A percentile compares a stretch with the other conserved stretches of the same genome.
phyloP scores from a whole-genome alignment of 2,329 filamentous ascomycete genomes.

The Colletotrichum endophyticum region DNA sequence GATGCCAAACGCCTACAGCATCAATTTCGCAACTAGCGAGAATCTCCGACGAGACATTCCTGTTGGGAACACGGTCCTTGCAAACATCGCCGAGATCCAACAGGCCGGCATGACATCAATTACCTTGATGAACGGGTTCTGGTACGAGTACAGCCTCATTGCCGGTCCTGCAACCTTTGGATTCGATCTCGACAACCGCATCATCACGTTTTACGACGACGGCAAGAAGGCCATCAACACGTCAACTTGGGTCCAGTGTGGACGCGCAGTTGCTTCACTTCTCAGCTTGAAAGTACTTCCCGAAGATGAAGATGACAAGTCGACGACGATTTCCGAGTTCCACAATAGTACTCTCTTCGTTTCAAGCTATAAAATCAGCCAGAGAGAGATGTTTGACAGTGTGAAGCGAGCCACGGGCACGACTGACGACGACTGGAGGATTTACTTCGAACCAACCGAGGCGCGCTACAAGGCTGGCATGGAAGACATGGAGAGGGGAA shows the following conservation, averaged over 20 bases:
- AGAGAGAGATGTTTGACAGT: conserved; percentile 69
- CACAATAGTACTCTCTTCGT: conserved; percentile 55
- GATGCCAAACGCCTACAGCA: conserved; percentile 52
- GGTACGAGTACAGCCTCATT: conserved; percentile 57
- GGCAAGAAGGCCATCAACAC: conserved; percentile 60
- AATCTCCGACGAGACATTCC: conserved; percentile 28
- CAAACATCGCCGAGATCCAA: conserved; percentile 22
- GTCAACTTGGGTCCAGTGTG: conserved; percentile 65
- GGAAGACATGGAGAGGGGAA: conserved; percentile 46
- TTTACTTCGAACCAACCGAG: conserved; percentile 38
- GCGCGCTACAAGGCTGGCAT: conserved; percentile 55
- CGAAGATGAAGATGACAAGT: not conserved
- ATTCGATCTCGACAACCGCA: conserved; percentile 50
- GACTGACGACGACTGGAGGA: conserved; percentile 61
- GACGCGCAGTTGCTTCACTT: conserved; percentile 38
- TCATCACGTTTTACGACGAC: conserved; percentile 55
- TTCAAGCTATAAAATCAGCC: conserved; percentile 61
- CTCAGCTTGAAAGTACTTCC: conserved; percentile 38
- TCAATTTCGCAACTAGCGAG: not conserved
- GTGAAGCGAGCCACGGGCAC: conserved; percentile 62
- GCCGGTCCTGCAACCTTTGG: conserved; percentile 40
- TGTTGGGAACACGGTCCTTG: conserved; percentile 36
- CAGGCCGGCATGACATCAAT: conserved; percentile 25
- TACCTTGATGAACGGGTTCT: conserved; percentile 48
- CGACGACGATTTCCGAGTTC: conserved; percentile 24